A percentile compares a stretch with the other conserved stretches of the same genome.
Conservation (phyloP, 495 filamentous ascomycete species). For the Penicillium roqueforti region DNA sequence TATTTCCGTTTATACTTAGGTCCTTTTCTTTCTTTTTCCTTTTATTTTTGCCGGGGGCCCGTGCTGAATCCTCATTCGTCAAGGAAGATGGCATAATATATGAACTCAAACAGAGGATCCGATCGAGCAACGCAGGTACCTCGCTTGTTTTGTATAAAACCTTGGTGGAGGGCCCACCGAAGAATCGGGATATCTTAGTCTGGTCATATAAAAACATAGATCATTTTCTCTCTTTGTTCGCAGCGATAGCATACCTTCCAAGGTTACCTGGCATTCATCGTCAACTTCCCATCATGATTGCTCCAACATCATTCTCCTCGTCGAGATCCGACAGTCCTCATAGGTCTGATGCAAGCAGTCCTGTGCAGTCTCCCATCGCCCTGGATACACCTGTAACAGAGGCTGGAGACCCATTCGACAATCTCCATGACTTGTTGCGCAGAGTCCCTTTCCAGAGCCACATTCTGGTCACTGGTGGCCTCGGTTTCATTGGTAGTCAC, state of each 20-base stretch:
- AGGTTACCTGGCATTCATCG: neutral
- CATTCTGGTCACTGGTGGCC: conserved; percentile 61
- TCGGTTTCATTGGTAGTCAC: conserved; percentile 65
- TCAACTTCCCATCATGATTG: neutral
- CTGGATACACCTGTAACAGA: conserved; percentile 42
- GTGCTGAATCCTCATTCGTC: conserved; percentile 15
- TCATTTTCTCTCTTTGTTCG: conserved; percentile 1
- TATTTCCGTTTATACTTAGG: conserved; percentile 20
- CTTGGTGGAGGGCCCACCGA: conserved; percentile 6
- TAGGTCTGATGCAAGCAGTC: conserved; percentile 33
- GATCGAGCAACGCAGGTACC: conserved; percentile 13
- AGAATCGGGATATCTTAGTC: neutral
- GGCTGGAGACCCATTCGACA: conserved; percentile 39
- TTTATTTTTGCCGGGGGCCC: conserved; percentile 23
- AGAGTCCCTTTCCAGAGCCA: conserved; percentile 33
- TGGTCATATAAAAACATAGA: conserved; percentile 6
- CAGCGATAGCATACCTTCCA: neutral
- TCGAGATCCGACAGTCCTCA: conserved; percentile 33
- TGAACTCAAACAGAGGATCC: conserved; percentile 16
- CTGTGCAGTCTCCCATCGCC: conserved; percentile 30
- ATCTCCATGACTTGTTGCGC: conserved; percentile 34
- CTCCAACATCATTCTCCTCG: neutral
- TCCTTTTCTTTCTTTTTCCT: conserved; percentile 7
- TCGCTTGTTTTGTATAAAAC: conserved; percentile 21
- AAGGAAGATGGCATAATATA: conserved; percentile 11